These are phyloP conservation scores for Magnusiomyces clavatus DNA, from an alignment of 1,139 yeast genomes.

Conservation along the genomic window DNA sequence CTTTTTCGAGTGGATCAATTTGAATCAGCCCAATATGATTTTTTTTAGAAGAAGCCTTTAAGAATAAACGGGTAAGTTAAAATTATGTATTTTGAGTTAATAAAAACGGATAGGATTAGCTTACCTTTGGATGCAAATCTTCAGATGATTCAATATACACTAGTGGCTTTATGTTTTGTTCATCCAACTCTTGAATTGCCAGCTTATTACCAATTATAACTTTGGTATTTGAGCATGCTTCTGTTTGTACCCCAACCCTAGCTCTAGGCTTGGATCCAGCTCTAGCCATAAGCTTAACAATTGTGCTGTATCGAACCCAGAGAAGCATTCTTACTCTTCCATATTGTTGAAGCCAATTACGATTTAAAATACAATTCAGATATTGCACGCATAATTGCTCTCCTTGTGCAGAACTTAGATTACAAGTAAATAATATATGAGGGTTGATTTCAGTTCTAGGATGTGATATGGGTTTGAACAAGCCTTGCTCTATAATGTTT, in stretches of 20 bases:
- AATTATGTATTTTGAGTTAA: too few relatives aligned
- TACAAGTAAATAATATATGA: conserved; percentile 56
- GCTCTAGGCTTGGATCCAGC: conserved; percentile 43
- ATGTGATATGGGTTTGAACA: conserved; percentile 37
- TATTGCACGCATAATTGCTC: conserved; percentile 73
- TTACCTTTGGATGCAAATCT: neutral
- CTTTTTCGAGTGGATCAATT: conserved; percentile 24
- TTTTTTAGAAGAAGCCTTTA: conserved; percentile 5
- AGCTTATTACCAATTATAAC: conserved; percentile 36
- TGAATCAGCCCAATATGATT: conserved; percentile 21
- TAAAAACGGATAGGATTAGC: neutral
- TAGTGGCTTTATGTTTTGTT: neutral
- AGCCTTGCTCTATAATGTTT: conserved; percentile 37
- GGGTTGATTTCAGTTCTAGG: conserved; percentile 46
- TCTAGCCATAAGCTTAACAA: conserved; percentile 51
- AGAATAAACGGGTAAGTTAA: neutral
- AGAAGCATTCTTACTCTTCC: conserved; percentile 69
- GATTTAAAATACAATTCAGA: conserved; percentile 57
- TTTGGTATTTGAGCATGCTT: conserved; percentile 48
- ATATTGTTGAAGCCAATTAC: conserved; percentile 67
- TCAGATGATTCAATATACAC: neutral
- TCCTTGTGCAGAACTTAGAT: conserved; percentile 51
- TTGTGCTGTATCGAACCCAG: conserved; percentile 52
- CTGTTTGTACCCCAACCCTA: conserved; percentile 53
- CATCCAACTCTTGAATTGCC: neutral